Percentiles rank a stretch among this genome's conserved stretches.
Conservation (phyloP, 1,139 yeast genomes). For the Pichia sp. region DNA sequence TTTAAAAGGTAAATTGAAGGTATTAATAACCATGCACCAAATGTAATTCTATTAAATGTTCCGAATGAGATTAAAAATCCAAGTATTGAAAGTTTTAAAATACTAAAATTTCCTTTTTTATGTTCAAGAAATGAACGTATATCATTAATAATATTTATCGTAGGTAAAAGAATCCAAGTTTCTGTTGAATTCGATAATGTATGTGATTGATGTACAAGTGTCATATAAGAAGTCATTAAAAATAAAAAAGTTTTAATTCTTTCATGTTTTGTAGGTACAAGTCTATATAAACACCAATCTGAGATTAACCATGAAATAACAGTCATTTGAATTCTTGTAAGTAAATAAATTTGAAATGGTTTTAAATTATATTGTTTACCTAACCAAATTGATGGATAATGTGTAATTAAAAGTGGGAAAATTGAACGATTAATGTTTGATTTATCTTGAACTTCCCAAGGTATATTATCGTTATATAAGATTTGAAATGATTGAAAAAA, state of each 20-base stretch:
- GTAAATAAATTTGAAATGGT: constrained; percentile 49
- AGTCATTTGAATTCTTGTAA: constrained; percentile 53
- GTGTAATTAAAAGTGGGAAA: constrained; percentile 59
- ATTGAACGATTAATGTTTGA: constrained; percentile 64
- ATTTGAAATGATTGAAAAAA: constrained; percentile 87
- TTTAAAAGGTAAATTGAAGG: constrained; percentile 42
- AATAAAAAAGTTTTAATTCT: constrained; percentile 59
- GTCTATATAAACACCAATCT: constrained; percentile 44
- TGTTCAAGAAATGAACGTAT: constrained; percentile 32
- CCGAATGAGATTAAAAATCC: constrained; percentile 64
- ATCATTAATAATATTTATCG: constrained; percentile 47
- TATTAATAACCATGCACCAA: constrained; percentile 62
- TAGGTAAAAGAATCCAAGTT: constrained; percentile 56
- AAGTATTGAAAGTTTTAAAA: constrained; percentile 29
- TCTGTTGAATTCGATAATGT: constrained; percentile 86
- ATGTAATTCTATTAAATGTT: constrained; percentile 77
- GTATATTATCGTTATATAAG: constrained; percentile 50
- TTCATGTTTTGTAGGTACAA: constrained; percentile 57
- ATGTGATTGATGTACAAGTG: constrained; percentile 78
- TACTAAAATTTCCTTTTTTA: not conserved
- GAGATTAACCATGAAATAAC: constrained; percentile 52
- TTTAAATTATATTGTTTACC: constrained; percentile 30
- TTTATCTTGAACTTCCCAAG: constrained; percentile 75
- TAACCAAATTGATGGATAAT: constrained; percentile 57
- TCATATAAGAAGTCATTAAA: constrained; percentile 70